Evolutionary conservation across 345 rosid genomes (phyloP).

Genomic region (Heritiera fomes): DNA sequence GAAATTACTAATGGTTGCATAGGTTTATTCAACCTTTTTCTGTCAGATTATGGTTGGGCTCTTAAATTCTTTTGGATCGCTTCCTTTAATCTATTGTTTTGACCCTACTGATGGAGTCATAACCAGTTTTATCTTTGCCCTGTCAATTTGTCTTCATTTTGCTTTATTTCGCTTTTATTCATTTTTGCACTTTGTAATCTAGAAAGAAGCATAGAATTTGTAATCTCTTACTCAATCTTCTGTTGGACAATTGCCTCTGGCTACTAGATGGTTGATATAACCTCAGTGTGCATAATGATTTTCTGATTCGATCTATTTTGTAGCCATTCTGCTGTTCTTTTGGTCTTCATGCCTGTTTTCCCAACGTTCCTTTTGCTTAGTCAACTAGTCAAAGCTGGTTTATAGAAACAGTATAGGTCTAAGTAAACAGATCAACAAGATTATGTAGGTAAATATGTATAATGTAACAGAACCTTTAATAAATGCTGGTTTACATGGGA

Average conservation of each 20-base stretch:
- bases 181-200: background rate
- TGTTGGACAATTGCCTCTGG: background rate
- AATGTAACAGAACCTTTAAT: background rate
- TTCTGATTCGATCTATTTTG: background rate
- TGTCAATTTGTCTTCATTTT: background rate
- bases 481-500: background rate
- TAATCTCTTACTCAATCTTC: conserved; percentile 13
- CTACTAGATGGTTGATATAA: background rate
- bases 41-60: background rate
- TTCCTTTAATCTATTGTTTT: background rate
- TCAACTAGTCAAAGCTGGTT: background rate
- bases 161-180: background rate
- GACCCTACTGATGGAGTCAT: background rate
- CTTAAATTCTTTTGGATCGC: background rate
- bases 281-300: background rate
- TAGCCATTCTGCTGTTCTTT: background rate
- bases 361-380: background rate
- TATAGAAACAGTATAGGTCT: background rate
- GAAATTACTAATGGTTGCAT: conserved; percentile 3
- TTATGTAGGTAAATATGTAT: background rate
- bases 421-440: background rate
- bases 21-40: background rate
- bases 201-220: background rate
- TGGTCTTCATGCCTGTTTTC: background rate
- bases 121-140: background rate